Conservation (phyloP, 2,329 filamentous ascomycete genomes). For the Xylariales sp. region DNA sequence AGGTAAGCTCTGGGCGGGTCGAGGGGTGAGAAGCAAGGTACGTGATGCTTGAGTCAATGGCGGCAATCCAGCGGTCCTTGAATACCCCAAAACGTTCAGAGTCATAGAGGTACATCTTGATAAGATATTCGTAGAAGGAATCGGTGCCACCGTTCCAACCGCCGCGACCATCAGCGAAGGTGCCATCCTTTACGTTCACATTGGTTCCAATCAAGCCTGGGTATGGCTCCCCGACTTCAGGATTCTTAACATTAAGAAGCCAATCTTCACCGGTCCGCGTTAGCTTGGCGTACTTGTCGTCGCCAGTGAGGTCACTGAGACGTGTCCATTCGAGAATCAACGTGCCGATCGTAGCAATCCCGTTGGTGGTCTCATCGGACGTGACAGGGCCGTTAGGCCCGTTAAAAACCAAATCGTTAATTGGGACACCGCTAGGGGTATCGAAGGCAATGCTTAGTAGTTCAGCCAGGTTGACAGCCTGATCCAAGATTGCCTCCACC, state of each 20-base stretch:
- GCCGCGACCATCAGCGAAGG: conserved; percentile 74
- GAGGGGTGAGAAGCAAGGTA: conserved; percentile 77
- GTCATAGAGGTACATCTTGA: conserved; percentile 92
- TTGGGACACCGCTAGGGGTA: conserved; percentile 79
- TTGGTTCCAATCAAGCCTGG: conserved; percentile 79
- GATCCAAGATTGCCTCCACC: conserved; percentile 70
- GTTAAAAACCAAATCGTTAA: conserved; percentile 69
- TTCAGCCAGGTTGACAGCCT: conserved; percentile 77
- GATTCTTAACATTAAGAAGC: conserved; percentile 73
- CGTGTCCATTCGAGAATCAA: conserved; percentile 87
- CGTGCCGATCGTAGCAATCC: conserved; percentile 80
- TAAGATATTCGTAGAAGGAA: conserved; percentile 88
- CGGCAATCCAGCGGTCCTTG: conserved; percentile 78
- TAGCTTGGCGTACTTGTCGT: conserved; percentile 73
- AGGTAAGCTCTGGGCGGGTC: conserved; percentile 76
- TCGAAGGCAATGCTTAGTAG: conserved; percentile 82
- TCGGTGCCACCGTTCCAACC: conserved; percentile 84
- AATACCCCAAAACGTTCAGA: conserved; percentile 70
- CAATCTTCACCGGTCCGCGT: conserved; percentile 76
- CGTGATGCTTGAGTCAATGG: conserved; percentile 79
- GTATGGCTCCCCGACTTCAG: conserved; percentile 72
- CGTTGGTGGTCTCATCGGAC: conserved; percentile 64
- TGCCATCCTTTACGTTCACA: conserved; percentile 72
- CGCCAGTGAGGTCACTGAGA: conserved; percentile 78
- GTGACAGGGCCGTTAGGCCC: conserved; percentile 39